phyloP scores from a whole-genome alignment of 345 rosid species.

The Atalantia buxifolia region DNA sequence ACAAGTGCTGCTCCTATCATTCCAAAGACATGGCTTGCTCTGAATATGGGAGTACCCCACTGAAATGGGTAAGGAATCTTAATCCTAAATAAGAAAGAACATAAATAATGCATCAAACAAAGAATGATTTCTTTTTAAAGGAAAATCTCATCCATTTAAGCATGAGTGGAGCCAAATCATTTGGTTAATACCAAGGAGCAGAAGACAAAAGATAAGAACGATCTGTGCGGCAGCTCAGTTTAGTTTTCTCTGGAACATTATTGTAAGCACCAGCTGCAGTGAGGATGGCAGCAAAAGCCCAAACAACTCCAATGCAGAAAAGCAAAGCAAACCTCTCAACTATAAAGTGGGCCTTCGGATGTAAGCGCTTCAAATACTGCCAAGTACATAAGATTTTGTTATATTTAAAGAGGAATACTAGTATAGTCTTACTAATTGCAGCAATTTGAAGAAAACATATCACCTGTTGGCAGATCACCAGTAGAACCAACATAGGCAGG shows the following conservation, averaged over 20 bases:
- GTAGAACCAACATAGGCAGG: conserved; percentile 86
- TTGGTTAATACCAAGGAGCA: conserved; percentile 66
- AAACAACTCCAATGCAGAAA: conserved; percentile 67
- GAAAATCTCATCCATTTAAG: background rate
- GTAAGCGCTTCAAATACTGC: conserved; percentile 61
- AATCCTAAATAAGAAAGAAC: conserved; percentile 52
- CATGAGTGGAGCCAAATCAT: conserved; percentile 5
- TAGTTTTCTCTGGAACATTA: conserved; percentile 51
- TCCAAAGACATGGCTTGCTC: conserved; percentile 92
- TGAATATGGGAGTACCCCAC: conserved; percentile 95
- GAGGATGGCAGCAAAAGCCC: conserved; percentile 95
- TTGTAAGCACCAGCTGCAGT: conserved; percentile 94
- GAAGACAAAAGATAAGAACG: conserved; percentile 64
- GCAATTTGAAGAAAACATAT: conserved; percentile 2
- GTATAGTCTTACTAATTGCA: background rate
- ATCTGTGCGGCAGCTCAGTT: conserved; percentile 81
- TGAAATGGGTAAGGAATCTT: conserved; percentile 91
- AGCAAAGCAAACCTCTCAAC: conserved; percentile 90
- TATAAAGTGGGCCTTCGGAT: conserved; percentile 24
- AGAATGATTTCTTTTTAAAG: background rate
- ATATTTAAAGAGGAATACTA: background rate
- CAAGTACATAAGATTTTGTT: conserved; percentile 5
- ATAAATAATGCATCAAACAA: background rate
- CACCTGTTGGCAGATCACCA: conserved; percentile 74
- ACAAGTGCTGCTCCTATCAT: conserved; percentile 96